Conservation (phyloP, 1,139 yeast species). For the Blastobotrys serpentis region DNA sequence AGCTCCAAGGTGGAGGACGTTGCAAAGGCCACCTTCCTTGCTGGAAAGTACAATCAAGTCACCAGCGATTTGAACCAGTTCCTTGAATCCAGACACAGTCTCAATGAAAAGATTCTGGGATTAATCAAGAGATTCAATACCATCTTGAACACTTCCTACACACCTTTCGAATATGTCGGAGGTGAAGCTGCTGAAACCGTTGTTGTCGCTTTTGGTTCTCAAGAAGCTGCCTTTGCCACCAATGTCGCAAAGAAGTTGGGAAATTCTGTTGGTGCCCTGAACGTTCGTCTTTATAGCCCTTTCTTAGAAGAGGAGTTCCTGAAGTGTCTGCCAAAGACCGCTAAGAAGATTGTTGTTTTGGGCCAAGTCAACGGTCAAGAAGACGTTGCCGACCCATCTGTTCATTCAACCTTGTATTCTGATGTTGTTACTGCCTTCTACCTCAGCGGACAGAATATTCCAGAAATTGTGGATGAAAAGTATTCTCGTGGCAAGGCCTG, state of each 20-base stretch:
- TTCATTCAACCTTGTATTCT: conserved; percentile 48
- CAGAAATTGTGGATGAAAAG: conserved; percentile 33
- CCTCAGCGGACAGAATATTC: conserved; percentile 28
- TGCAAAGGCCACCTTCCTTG: conserved; percentile 48
- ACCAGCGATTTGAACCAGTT: conserved; percentile 34
- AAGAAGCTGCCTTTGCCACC: conserved; percentile 57
- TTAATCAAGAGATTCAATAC: conserved; percentile 23
- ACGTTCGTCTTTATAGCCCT: conserved; percentile 69
- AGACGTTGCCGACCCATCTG: background rate
- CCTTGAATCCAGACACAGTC: conserved; percentile 17
- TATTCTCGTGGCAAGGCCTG: conserved; percentile 32
- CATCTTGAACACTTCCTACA: conserved; percentile 55
- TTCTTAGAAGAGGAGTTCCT: conserved; percentile 60
- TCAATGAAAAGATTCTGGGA: conserved; percentile 14
- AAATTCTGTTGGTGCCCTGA: conserved; percentile 57
- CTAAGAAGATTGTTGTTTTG: conserved; percentile 63
- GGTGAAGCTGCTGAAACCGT: conserved; percentile 60
- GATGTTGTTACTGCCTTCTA: conserved; percentile 76
- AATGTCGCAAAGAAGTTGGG: conserved; percentile 45
- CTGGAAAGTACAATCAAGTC: conserved; percentile 42
- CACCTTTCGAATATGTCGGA: conserved; percentile 74
- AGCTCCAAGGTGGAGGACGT: conserved; percentile 51
- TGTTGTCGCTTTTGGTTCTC: conserved; percentile 74
- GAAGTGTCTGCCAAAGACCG: conserved; percentile 54
- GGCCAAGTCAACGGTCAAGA: conserved; percentile 47